Evolutionary conservation across 805 yeast genomes (phyloP), one percentile per base, ranked within the genome.

Genomic region (Maudiozyma serrabonitensis): DNA sequence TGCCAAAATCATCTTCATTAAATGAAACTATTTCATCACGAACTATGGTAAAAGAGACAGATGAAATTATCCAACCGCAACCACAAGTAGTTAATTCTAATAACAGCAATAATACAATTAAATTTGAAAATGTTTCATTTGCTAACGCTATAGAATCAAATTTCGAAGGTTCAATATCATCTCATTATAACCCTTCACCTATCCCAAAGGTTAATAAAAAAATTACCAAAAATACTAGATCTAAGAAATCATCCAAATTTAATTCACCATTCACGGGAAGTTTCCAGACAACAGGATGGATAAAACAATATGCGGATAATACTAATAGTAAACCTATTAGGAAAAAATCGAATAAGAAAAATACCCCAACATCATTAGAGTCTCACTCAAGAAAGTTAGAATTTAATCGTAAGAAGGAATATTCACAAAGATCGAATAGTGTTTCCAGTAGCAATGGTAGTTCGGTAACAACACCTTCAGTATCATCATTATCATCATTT

Each of bases 101-200:
- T 28, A 28, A 28, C 6, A n/a, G 18, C 16, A 35, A 32, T 32
- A 32, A 35, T 35, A 35, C 38, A 35, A 35, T 39, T 19, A 16
- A 39, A 19, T 39, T 39, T 23, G 42, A 39, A 15, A 39, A 39
- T 23, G 26, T 39, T 39, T 39, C 25, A 19, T 39, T 39, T 15
- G 16, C 42, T 39, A 19, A 19, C 6, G 42, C 42, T 8, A 6
- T 23, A 11, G 15, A 16, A 13, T 39, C 26, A 23, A 39, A 39
- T 21, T 39, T 39, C 38, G 49, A 32, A 15, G 42, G 15, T 25
- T 61, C 62, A 57, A 71, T 50, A 23, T 35, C n/a, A 5, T 35
- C 38, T 35, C 38, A 35, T 35, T 16, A 35, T 5, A 15, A 15
- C 15, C 11, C 18, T 6, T 35, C 38, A 35, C 15, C 18, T 15